Evolutionary conservation across 164 flowering plant genomes (phyloP).

Genomic region (Echeveria elegans): DNA sequence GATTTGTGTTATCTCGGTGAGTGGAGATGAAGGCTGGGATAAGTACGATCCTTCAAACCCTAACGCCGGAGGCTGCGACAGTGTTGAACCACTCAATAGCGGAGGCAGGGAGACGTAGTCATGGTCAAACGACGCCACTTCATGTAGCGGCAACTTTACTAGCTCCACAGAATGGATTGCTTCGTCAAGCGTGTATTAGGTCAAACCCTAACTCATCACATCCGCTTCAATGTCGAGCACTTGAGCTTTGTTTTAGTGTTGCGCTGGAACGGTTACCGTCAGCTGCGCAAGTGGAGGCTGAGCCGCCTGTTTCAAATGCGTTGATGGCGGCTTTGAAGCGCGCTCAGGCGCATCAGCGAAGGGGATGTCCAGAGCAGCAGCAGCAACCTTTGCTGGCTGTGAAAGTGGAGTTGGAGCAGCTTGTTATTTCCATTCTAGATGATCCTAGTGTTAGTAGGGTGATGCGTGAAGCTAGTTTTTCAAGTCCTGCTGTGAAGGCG

Average conservation of each 20-base stretch:
- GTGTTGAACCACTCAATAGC: constrained; percentile 75
- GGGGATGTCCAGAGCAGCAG: constrained; percentile 95
- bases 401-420: constrained; percentile 94
- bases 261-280: constrained; percentile 95
- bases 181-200: constrained; percentile 86
- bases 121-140: constrained; percentile 93
- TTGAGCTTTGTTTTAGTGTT: constrained; percentile 96
- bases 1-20: no score
- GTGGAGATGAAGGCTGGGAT: constrained; percentile 77
- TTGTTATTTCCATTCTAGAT: constrained; percentile 78
- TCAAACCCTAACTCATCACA: constrained; percentile 94
- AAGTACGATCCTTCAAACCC: constrained; percentile 75
- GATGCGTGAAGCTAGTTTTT: constrained; percentile 96
- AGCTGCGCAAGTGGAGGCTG: constrained; percentile 29
- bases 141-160: constrained; percentile 91
- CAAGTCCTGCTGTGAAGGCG: constrained; percentile 94
- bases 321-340: constrained; percentile 94
- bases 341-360: constrained; percentile 96
- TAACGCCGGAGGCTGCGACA: constrained; percentile 84
- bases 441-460: constrained; percentile 95
- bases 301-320: constrained; percentile 89
- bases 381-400: constrained; percentile 95
- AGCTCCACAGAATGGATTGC: constrained; percentile 62
- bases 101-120: constrained; percentile 73
- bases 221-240: constrained; percentile 94